These are phyloP conservation scores for Syzygium grande DNA, from an alignment of 345 rosid species.

Conservation along the genomic window DNA sequence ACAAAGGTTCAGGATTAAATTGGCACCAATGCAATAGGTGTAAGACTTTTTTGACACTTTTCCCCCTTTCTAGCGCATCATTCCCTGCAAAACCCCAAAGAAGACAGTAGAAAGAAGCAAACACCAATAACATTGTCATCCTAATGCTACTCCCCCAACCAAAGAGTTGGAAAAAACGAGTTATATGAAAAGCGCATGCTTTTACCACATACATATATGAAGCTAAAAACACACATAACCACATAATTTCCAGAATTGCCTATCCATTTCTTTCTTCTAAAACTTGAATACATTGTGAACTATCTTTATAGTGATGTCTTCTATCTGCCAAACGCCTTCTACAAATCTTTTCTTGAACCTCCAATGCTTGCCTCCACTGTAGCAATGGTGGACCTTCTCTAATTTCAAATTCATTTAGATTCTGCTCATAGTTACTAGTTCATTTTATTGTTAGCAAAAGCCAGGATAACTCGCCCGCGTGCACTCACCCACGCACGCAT, in stretches of 20 bases:
- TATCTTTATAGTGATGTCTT: neutral
- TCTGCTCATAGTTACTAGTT: neutral
- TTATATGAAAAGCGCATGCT: neutral
- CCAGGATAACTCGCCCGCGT: neutral
- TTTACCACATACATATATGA: neutral
- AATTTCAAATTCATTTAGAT: neutral
- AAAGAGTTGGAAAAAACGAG: neutral
- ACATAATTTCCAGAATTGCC: neutral
- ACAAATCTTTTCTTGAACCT: neutral
- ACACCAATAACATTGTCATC: neutral
- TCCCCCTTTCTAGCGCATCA: neutral
- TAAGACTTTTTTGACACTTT: no score
- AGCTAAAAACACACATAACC: neutral
- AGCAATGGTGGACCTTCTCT: neutral
- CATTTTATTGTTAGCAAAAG: neutral
- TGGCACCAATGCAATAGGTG: no score
- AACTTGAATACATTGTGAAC: neutral
- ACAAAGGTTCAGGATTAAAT: no score
- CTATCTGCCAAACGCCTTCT: neutral
- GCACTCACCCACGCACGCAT: neutral
- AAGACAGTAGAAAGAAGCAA: neutral
- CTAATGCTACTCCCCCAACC: neutral
- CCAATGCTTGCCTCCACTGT: neutral
- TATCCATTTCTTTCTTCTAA: neutral
- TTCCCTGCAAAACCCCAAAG: neutral